phyloP scores from a whole-genome alignment of 805 yeast genomes.

The Metschnikowia cubensis region DNA sequence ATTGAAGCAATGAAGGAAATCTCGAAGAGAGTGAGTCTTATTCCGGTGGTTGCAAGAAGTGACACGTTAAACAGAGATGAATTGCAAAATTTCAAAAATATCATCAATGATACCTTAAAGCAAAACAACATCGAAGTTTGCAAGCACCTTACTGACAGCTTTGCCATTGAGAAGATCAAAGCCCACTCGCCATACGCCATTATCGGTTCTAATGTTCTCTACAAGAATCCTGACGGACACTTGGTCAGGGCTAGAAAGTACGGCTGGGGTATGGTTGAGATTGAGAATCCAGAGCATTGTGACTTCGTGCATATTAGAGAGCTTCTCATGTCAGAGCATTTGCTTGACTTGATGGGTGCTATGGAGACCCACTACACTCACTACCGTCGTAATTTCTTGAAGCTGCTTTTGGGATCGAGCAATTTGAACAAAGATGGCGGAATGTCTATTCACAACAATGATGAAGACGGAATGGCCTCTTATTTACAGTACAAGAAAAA shows the following conservation, averaged over 20 bases:
- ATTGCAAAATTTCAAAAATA: conserved; percentile 47
- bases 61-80: conserved; percentile 67
- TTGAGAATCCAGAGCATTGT: conserved; percentile 72
- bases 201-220: conserved; percentile 56
- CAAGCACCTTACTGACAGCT: conserved; percentile 26
- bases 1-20: conserved; percentile 69
- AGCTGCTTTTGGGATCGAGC: conserved; percentile 36
- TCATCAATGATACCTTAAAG: conserved; percentile 47
- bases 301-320: conserved; percentile 67
- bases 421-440: conserved; percentile 5
- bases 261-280: conserved; percentile 84
- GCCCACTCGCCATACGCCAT: conserved; percentile 63
- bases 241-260: conserved; percentile 57
- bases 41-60: conserved; percentile 79
- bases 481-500: conserved; percentile 16
- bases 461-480: conserved; percentile 19
- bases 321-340: conserved; percentile 60
- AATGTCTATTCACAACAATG: conserved; percentile 1
- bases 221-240: conserved; percentile 28
- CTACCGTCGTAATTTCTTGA: conserved; percentile 58
- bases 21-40: conserved; percentile 67
- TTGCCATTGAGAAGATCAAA: conserved; percentile 29
- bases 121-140: conserved; percentile 50
- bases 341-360: conserved; percentile 73
- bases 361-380: conserved; percentile 76